Evolutionary conservation across 768 basidiomycete genomes (phyloP).

Genomic region (Mycena pura): DNA sequence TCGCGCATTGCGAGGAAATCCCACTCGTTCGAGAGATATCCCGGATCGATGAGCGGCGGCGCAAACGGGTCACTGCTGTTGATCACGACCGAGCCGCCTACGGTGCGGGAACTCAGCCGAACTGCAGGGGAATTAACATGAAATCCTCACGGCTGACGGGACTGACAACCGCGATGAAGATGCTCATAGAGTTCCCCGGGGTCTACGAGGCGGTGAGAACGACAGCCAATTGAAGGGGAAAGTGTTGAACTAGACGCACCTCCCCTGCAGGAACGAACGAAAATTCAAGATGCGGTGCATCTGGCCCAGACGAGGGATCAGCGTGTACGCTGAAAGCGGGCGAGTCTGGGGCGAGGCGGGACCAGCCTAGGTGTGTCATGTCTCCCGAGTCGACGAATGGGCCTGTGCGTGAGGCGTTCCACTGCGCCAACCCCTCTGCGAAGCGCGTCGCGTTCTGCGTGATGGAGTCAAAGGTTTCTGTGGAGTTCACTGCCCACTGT

Average conservation of each 20-base stretch:
- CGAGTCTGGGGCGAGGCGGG: background rate
- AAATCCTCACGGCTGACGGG: constrained; percentile 2
- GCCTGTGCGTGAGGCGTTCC: background rate
- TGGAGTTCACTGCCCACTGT: constrained; percentile 4
- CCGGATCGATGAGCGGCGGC: background rate
- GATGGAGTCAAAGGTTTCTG: background rate
- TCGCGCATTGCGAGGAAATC: background rate
- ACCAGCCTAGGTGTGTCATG: background rate
- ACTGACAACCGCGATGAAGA: background rate
- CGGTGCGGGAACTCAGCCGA: constrained; percentile 4
- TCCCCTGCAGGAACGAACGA: background rate
- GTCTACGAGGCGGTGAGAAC: background rate
- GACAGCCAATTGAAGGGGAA: background rate
- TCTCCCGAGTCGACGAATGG: background rate
- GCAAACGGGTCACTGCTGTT: background rate
- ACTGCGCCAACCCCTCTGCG: background rate
- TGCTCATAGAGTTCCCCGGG: background rate
- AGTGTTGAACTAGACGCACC: constrained; percentile 2
- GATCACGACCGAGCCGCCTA: background rate
- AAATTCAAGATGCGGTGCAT: constrained; percentile 4
- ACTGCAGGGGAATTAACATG: no score
- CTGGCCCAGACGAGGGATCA: background rate
- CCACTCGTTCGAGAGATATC: background rate
- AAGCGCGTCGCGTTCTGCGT: background rate
- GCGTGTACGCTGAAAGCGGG: background rate